Evolutionary conservation across 1,284 basidiomycete genomes (phyloP), one percentile per base, ranked within the genome.

Genomic region (Cerrena zonata): DNA sequence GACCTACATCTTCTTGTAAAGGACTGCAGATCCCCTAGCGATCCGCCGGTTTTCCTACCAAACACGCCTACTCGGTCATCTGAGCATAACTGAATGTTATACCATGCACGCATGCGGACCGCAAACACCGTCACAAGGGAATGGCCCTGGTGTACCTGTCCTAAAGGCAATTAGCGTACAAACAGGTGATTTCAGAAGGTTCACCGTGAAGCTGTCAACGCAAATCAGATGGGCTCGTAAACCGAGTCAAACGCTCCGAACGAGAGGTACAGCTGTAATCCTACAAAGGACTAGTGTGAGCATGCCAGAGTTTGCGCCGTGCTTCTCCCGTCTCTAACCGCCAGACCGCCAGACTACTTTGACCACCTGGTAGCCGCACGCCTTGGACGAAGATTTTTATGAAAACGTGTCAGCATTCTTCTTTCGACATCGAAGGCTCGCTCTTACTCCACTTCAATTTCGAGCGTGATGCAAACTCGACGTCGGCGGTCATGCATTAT

Each of bases 1-100:
- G 41, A 42, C 41, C 41, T 42, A 42, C 41, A 42, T 42, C 41
- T 42, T 42, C 41, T 42, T 39, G n/a, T n/a, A n/a, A 15, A 34
- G 15, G 30, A 7, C 30, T 34, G 30, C 30, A 15, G 30, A 34
- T 34, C 30, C 15, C 30, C 30, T 34, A 15, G 15, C 30, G 30
- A 34, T 34, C 30, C 30, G 30, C 7, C 15, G 30, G 30, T 7
- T 34, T 34, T 34, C 30, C 7, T 34, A 7, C 30, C 30, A 34
- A 34, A 34, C 30, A 7, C 30, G 30, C 7, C 7, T n/a, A n/a
- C n/a, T n/a, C n/a, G 30, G 30, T 34, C 30, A 34, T 34, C 30
- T 34, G 30, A 7, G 15, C 30, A 34, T 15, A 34, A 34, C 15
- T 34, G 7, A 34, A 34, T 34, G 15, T 15, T 7, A 34, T 7